A percentile compares a stretch with the other conserved stretches of the same genome.
Evolutionary conservation across 805 yeast genomes (phyloP).

Genomic region (Pichia rugopelliculosa): DNA sequence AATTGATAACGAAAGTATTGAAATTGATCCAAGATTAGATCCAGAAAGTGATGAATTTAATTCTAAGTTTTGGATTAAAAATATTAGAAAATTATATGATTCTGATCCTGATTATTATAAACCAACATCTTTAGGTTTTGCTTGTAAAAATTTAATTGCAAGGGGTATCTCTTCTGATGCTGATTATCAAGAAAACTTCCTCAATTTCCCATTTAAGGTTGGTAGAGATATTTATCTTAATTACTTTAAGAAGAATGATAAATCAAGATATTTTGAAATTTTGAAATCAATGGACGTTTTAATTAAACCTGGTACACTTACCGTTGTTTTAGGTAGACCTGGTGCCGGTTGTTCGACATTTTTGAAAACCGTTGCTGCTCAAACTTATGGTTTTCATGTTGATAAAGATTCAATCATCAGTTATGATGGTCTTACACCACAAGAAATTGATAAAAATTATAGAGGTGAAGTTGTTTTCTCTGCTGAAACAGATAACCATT

Average conservation of each 20-base stretch:
- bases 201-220: slow-evolving; percentile 35
- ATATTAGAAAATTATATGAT: slow-evolving; percentile 36
- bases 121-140: slow-evolving; percentile 52
- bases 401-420: slow-evolving; percentile 32
- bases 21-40: slow-evolving; percentile 39
- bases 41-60: slow-evolving; percentile 54
- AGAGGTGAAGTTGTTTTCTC: slow-evolving; percentile 45
- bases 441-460: slow-evolving; percentile 39
- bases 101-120: slow-evolving; percentile 57
- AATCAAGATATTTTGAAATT: slow-evolving; percentile 31
- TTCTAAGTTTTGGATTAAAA: slow-evolving; percentile 52
- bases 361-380: slow-evolving; percentile 40
- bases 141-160: slow-evolving; percentile 51
- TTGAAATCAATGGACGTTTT: slow-evolving; percentile 58
- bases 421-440: slow-evolving; percentile 43
- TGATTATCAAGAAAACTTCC: slow-evolving; percentile 56
- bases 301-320: slow-evolving; percentile 52
- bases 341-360: slow-evolving; percentile 62
- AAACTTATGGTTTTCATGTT: slow-evolving; percentile 34
- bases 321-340: slow-evolving; percentile 56
- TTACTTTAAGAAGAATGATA: slow-evolving; percentile 22
- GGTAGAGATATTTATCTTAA: slow-evolving; percentile 24
- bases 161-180: slow-evolving; percentile 61
- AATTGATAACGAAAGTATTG: slow-evolving; percentile 13
- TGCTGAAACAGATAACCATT: slow-evolving; percentile 51